Evolutionary conservation across 139 green algal genomes (phyloP).

Genomic region (Choricystis sp.): DNA sequence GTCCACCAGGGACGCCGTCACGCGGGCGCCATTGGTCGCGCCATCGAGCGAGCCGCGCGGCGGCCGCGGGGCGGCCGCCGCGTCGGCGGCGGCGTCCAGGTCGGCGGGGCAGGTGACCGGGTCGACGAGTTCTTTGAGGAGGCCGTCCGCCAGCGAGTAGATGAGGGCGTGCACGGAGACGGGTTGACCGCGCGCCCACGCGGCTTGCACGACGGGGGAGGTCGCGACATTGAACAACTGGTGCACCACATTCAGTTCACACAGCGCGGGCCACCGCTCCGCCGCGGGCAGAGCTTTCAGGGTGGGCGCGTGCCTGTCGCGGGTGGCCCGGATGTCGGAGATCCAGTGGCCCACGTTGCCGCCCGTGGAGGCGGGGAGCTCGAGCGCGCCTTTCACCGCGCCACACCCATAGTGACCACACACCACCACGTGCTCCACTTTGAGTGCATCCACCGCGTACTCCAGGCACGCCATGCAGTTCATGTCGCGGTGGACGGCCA

Average conservation of each 20-base stretch:
- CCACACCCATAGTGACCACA: constrained; percentile 70
- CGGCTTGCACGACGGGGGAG: constrained; percentile 42
- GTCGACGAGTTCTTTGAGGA: not conserved
- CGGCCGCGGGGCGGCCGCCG: too few species aligned
- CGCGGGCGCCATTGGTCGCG: too few species aligned
- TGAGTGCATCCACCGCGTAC: constrained; percentile 45
- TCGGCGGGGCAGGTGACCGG: not conserved
- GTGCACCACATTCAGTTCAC: constrained; percentile 30
- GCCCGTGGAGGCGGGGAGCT: constrained; percentile 29
- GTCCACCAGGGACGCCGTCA: too few species aligned
- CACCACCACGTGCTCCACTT: constrained; percentile 57
- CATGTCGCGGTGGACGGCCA: constrained; percentile 46
- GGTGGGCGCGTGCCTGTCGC: constrained; percentile 11
- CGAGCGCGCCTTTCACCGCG: constrained; percentile 43
- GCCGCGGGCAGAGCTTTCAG: constrained; percentile 19
- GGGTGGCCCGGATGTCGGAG: constrained; percentile 35
- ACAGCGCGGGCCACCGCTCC: constrained; percentile 20
- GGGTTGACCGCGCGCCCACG: constrained; percentile 50
- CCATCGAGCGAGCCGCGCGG: not conserved
- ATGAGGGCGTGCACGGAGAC: constrained; percentile 52
- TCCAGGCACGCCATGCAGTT: constrained; percentile 58
- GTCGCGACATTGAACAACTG: constrained; percentile 67
- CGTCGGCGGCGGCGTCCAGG: not conserved
- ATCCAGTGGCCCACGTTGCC: constrained; percentile 68
- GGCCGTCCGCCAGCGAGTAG: constrained; percentile 40